Evolutionary conservation across 441 rosid species (phyloP).

Genomic region (Croton setiger): DNA sequence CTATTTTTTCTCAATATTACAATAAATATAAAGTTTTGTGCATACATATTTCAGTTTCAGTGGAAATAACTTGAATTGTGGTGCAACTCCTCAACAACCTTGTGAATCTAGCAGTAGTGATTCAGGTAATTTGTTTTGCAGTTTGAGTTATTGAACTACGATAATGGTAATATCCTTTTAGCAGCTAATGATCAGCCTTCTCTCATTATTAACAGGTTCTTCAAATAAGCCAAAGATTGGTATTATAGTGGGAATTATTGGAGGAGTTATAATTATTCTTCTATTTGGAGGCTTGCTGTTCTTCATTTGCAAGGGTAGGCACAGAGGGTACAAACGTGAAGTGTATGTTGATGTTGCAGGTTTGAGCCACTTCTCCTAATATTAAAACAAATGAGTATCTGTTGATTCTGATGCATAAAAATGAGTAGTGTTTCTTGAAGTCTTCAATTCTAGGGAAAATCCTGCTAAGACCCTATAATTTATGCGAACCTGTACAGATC

Average conservation of each 20-base stretch:
- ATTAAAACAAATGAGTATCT: not conserved
- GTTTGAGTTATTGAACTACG: not conserved
- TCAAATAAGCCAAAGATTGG: conserved; percentile 72
- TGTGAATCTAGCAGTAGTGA: conserved; percentile 54
- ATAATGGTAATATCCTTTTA: too few species aligned
- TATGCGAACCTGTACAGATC: not conserved
- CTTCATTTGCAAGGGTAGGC: conserved; percentile 56
- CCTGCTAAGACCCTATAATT: not conserved
- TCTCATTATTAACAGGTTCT: conserved; percentile 44
- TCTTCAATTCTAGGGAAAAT: not conserved
- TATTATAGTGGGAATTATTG: conserved; percentile 66
- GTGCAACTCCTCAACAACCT: conserved; percentile 30
- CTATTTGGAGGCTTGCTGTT: conserved; percentile 54
- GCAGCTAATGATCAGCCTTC: conserved; percentile 16
- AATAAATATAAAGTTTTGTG: conserved; percentile 20
- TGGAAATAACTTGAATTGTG: conserved; percentile 70
- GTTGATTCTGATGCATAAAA: not conserved
- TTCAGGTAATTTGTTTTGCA: conserved; percentile 45
- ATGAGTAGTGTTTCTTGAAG: too few species aligned
- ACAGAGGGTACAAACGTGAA: conserved; percentile 65
- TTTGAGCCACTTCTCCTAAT: conserved; percentile 25
- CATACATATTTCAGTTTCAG: conserved; percentile 58
- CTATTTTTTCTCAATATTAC: not conserved
- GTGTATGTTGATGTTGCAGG: conserved; percentile 93
- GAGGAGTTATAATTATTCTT: conserved; percentile 56